Percentiles rank a stretch among this genome's conserved stretches.
These are phyloP conservation scores for Penicillium psychrofluorescens DNA, from an alignment of 495 filamentous ascomycete genomes.

Conservation along the genomic window DNA sequence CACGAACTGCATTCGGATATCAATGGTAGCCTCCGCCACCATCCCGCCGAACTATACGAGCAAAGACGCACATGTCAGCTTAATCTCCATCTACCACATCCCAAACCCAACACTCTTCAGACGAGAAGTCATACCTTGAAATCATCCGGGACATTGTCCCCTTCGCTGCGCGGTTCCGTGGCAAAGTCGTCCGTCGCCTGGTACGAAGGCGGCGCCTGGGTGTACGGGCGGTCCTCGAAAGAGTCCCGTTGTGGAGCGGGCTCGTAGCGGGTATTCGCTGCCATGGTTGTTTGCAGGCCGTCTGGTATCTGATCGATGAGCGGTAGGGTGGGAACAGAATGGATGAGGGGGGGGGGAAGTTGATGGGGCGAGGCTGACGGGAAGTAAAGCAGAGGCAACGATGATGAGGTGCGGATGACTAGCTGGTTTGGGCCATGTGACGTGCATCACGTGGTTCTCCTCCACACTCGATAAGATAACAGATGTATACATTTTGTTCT, in stretches of 20 bases:
- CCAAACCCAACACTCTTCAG: too few relatives aligned
- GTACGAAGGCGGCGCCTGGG: constrained; percentile 75
- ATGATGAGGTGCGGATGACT: constrained; percentile 1
- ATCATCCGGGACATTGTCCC: constrained; percentile 91
- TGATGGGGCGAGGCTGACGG: neutral
- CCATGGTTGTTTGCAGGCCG: constrained; percentile 36
- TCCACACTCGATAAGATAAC: constrained; percentile 3
- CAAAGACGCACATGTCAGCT: neutral
- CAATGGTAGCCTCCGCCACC: constrained; percentile 85
- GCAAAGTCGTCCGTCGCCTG: constrained; percentile 35
- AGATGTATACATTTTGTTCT: constrained; percentile 4
- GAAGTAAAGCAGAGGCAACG: constrained; percentile 3
- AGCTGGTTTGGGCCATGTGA: constrained; percentile 14
- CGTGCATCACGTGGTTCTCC: constrained; percentile 12
- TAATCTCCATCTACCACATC: neutral
- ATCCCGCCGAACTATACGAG: constrained; percentile 68
- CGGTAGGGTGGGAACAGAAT: neutral
- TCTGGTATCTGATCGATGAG: too few relatives aligned
- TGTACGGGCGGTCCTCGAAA: constrained; percentile 57
- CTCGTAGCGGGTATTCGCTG: constrained; percentile 62
- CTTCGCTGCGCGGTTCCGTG: constrained; percentile 67
- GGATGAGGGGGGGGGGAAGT: neutral
- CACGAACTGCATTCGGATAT: constrained; percentile 96
- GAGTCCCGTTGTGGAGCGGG: constrained; percentile 69
- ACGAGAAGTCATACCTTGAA: constrained; percentile 63